Evolutionary conservation across 805 yeast species (phyloP), one percentile per base, ranked within the genome.

Genomic region (Yamadazyma endophytica): DNA sequence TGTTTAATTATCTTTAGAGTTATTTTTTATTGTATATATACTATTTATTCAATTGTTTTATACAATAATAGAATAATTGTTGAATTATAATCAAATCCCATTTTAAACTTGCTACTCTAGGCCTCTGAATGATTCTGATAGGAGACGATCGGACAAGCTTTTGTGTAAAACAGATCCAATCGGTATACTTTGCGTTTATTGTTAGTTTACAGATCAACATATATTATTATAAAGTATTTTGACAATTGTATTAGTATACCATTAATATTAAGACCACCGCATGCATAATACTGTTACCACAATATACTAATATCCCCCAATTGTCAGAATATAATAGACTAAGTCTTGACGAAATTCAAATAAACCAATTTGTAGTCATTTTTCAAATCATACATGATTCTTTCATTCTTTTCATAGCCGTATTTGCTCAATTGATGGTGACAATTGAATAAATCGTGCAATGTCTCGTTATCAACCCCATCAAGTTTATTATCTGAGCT

Each of bases 361-460:
- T 83, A 87, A 42, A 86, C 68, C 55, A 87, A 65, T 40, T 75
- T 78, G 58, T 86, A 84, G 40, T 76, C 80, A 35, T 64, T 59
- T 41, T 74, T 79, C 51, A 87, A 64, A 52, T 86, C 95, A 60
- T 85, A 82, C 32, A 79, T 58, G 18, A 81, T 77, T 49, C 71
- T 73, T 50, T 87, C 95, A 32, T 71, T 64, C 47, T 78, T 76
- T 34, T 59, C 56, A 59, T 85, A 87, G 13, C 61, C 60, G 33
- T 53, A 40, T 48, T 57, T 48, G 13, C 62, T 65, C 26, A 63
- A 60, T 5, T 33, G 21, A n/a, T 29, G 24, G 29, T 50, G 49
- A 33, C 55, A 54, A 24, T 46, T 49, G 21, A 35, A 34, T 14
- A 39, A 36, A 15, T 36, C 29, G 11, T 32, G 26, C 21, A 37